A percentile compares a stretch with the other conserved stretches of the same genome.
Evolutionary conservation across 2,329 filamentous ascomycete species (phyloP).

Genomic region (Cercospora nicotianae): DNA sequence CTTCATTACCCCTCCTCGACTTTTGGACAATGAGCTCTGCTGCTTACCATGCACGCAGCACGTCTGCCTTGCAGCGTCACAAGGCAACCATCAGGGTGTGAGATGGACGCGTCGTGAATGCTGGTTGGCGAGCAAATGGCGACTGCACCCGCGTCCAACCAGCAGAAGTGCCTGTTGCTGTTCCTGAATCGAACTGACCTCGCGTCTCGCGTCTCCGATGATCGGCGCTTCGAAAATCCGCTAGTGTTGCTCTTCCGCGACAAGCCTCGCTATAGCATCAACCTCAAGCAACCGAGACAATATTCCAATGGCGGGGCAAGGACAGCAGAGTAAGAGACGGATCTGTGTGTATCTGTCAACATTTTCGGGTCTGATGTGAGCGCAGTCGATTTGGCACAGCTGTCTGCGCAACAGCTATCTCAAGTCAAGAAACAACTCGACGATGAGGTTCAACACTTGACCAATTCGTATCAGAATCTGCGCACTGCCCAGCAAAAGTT

Average conservation of each 20-base stretch:
- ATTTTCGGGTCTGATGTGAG: constrained; percentile 15
- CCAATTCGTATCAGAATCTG: constrained; percentile 83
- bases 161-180: background rate
- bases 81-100: background rate
- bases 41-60: background rate
- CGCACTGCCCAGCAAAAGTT: constrained; percentile 90
- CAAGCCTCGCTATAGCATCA: background rate
- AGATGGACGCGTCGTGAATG: background rate
- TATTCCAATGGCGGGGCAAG: constrained; percentile 22
- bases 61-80: constrained; percentile 1
- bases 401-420: constrained; percentile 81
- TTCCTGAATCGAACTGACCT: background rate
- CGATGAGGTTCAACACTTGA: constrained; percentile 92
- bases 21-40: background rate
- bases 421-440: constrained; percentile 95
- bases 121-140: background rate
- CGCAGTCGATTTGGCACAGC: constrained; percentile 68
- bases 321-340: constrained; percentile 31
- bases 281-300: background rate
- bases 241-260: background rate
- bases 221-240: constrained; percentile 5
- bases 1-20: background rate
- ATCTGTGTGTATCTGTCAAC: background rate
- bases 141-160: background rate
- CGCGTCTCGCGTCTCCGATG: constrained; percentile 3